Evolutionary conservation across 148 eudicot species (phyloP), one percentile per base, ranked within the genome.

Genomic region (Rhododendron vialii): DNA sequence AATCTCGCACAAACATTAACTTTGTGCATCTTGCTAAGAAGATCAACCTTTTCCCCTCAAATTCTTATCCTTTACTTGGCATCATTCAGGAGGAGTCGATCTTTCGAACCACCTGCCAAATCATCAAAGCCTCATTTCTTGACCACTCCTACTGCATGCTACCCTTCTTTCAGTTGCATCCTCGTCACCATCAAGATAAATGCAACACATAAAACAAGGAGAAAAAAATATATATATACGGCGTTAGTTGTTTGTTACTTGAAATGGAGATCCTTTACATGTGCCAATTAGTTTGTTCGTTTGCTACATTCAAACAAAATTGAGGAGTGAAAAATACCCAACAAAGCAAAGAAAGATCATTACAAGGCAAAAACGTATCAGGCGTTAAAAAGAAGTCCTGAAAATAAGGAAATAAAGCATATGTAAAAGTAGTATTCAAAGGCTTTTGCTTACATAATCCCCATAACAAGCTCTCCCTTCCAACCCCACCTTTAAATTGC

Each of bases 391-490:
- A 36, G 47, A 20, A 75, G n/a, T 38, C 79, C 79, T 20, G 47
- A 36, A 75, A 75, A 20, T 38, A 18, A 75, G 79, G 79, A 36
- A 18, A 75, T 2, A 75, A 75, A 38, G 47, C 79, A 75, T 38
- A 36, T 38, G 47, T 15, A 75, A 75, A 75, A 36, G 78, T 18
- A 36, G 20, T 13, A 35, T 74, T 36, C 7, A 36, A 74, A 20
- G 79, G 48, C 79, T 71, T 75, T 75, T 75, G 45, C 79, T 38
- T 75, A 36, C 79, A 75, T 20, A 75, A 75, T 20, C 79, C 47
- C 38, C 26, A 0, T n/a, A 5, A 75, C 79, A 75, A 35, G 47
- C 26, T 75, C 47, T 38, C 20, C 26, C 51, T 41, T 9, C 45
- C 80, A 38, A 51, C 45, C 79, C 80, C 59, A 77, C 51, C 26